Base-by-base conservation (phyloP, 106 monocot species). In the Cymbidium sinense region DNA sequence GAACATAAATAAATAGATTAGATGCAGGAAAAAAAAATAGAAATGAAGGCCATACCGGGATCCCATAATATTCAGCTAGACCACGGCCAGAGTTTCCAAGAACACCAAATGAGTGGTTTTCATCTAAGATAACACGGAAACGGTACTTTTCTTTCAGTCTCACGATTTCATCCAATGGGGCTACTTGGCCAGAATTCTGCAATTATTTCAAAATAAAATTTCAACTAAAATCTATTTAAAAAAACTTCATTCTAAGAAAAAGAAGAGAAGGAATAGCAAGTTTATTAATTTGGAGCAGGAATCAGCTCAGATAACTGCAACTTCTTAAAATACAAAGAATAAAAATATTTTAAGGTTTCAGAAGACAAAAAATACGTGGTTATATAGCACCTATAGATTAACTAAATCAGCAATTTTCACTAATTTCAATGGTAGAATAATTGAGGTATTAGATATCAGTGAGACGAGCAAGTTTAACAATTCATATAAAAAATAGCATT, bases 151-250 rank as follows among this genome's bases (percentile, higher is more conserved):
- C 98, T 80, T 99, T 99, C 74, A 99, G 47, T 70, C 79, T 87
- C 33, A 92, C 83, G 83, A 99, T 94, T 75, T 84, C 86, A 79
- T 99, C 92, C 70, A 99, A 80, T 75, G 92, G 94, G n/a, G 94
- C 90, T 64, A 99, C 82, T 90, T 95, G 90, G 64, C 98, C 98
- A 81, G 98, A 99, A 82, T 94, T 94, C 98, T 98, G 87, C 78
- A 83, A 47, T 51, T 58, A 28, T 79, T 58, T 21, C 44, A 74
- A 43, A 23, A 44, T 43, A 47, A 74, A 74, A 27, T 13, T 25
- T 74, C 44, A 47, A 74, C 29, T 43, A 23, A 23, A 74, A 43
- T 5, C 3, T n/a, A 25, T 8, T 21, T 39, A 39, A 44, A 74
- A 41, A 74, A 8, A 74, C 18, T 35, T 71, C 7, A 37, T 43